phyloP scores from a whole-genome alignment of 2,329 filamentous ascomycete species.

The Cordyceps tenuipes region DNA sequence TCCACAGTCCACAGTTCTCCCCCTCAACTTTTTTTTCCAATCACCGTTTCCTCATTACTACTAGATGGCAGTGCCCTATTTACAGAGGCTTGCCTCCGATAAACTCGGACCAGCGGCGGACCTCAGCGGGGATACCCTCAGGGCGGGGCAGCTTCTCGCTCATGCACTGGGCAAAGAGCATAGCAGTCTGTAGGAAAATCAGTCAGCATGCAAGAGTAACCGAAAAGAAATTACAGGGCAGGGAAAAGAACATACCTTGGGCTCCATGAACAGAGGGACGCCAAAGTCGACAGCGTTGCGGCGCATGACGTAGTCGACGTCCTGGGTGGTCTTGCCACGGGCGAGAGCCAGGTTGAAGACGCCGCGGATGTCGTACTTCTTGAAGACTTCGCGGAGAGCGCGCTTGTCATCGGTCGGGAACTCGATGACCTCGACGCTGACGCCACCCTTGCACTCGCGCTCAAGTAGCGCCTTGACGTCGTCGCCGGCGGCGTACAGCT shows the following conservation, averaged over 20 bases:
- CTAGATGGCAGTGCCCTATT: conserved; percentile 18
- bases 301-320: conserved; percentile 98
- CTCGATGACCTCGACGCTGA: conserved; percentile 81
- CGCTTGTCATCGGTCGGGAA: conserved; percentile 97
- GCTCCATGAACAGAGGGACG: conserved; percentile 96
- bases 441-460: conserved; percentile 54
- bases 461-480: conserved; percentile 81
- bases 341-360: conserved; percentile 89
- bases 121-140: conserved; percentile 84
- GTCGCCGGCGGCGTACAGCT: conserved; percentile 77
- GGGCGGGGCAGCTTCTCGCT: conserved; percentile 85
- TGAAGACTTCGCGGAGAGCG: conserved; percentile 85
- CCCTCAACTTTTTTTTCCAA: not conserved
- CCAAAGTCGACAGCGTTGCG: conserved; percentile 98
- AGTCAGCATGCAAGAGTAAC: conserved; percentile 17
- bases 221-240: not conserved
- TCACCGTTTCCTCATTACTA: not conserved
- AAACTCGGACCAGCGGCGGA: conserved; percentile 92
- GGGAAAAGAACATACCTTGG: conserved; percentile 60
- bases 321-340: conserved; percentile 72
- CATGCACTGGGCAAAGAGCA: conserved; percentile 95
- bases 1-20: not conserved
- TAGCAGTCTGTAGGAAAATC: conserved; percentile 61
- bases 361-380: conserved; percentile 93
- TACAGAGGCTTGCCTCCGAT: conserved; percentile 78